phyloP scores from a whole-genome alignment of 2,329 filamentous ascomycete species.

The Botrytis fabae region DNA sequence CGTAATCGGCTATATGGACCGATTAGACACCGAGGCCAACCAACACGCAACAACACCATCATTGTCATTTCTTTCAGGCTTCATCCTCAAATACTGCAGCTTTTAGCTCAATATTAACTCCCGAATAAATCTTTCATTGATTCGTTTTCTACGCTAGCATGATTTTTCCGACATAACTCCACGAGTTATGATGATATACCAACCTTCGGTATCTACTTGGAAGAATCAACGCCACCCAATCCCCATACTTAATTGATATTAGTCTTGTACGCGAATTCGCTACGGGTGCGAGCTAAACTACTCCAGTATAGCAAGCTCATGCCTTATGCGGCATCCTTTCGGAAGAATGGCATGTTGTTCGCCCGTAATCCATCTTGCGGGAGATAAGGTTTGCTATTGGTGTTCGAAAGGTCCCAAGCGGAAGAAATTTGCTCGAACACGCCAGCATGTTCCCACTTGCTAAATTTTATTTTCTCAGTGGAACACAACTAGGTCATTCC shows the following conservation, averaged over 20 bases:
- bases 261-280: background rate
- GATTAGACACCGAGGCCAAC: background rate
- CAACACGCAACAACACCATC: too few relatives aligned
- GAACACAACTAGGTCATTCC: background rate
- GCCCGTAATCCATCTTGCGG: background rate
- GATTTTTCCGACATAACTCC: background rate
- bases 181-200: background rate
- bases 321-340: background rate
- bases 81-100: background rate
- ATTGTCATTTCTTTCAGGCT: background rate
- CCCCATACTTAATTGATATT: background rate
- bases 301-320: background rate
- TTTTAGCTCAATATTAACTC: background rate
- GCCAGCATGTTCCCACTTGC: slow-evolving; percentile 1
- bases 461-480: background rate
- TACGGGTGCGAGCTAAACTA: background rate
- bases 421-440: slow-evolving; percentile 4
- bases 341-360: background rate
- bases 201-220: background rate
- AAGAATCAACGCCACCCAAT: background rate
- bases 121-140: background rate
- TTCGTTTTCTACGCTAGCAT: background rate
- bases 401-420: background rate
- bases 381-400: background rate
- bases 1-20: background rate